Evolutionary conservation across 73 alveolate species (phyloP).

Genomic region (Blepharisma japonicum): DNA sequence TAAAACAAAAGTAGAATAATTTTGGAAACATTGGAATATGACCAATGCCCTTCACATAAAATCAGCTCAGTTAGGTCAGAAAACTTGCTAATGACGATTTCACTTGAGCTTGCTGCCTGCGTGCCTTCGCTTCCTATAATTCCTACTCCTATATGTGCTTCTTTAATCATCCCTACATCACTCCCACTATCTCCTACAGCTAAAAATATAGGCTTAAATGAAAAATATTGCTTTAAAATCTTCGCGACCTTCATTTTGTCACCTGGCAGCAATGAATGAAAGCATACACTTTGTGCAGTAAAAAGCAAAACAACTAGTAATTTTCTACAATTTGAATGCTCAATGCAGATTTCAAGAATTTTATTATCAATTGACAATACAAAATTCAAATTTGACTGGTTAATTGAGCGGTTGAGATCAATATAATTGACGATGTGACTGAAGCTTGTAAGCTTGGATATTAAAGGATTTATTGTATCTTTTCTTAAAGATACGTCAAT

Average conservation of each 20-base stretch:
- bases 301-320: background rate
- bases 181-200: conserved; percentile 2
- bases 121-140: conserved; percentile 2
- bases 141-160: conserved; percentile 5
- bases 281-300: conserved; percentile 23
- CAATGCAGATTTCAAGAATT: background rate
- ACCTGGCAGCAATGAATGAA: background rate
- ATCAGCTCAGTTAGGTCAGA: background rate
- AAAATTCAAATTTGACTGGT: background rate
- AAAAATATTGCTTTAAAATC: background rate
- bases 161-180: conserved; percentile 25
- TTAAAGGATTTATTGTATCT: background rate
- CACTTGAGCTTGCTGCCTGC: background rate
- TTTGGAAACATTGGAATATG: background rate
- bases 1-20: conserved; percentile 7
- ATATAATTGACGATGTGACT: background rate
- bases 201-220: background rate
- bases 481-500: too few species aligned
- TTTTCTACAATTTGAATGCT: background rate
- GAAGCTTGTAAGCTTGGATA: background rate
- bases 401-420: background rate
- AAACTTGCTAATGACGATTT: background rate
- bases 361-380: background rate
- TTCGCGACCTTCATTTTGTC: conserved; percentile 7
- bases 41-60: background rate